Percentiles rank a stretch among this genome's conserved stretches.
Conservation (phyloP, 371 early-diverging fungal genomes). For the Blastocladiella emersonii region DNA sequence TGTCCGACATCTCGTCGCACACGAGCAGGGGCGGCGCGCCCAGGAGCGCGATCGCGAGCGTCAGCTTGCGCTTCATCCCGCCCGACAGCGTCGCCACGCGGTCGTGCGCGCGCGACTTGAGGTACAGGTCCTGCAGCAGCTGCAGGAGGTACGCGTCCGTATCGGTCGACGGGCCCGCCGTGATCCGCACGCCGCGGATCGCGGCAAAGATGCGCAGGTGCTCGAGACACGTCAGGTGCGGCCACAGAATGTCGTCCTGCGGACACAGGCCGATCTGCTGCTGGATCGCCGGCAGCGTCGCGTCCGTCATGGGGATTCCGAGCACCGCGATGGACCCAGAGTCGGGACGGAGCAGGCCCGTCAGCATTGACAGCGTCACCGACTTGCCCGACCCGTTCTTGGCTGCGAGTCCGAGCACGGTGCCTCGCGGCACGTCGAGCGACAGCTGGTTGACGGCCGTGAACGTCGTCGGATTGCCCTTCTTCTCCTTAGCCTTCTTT, state of each 20-base stretch:
- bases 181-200: slow-evolving; percentile 39
- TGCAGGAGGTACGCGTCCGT: slow-evolving; percentile 34
- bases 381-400: slow-evolving; percentile 41
- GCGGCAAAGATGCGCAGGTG: slow-evolving; percentile 23
- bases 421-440: neutral
- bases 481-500: no score
- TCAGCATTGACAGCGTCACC: slow-evolving; percentile 36
- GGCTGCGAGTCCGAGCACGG: neutral
- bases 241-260: slow-evolving; percentile 34
- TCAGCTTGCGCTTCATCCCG: slow-evolving; percentile 61
- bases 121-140: slow-evolving; percentile 28
- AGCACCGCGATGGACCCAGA: slow-evolving; percentile 17
- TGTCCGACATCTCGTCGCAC: slow-evolving; percentile 55
- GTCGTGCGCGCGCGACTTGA: slow-evolving; percentile 33
- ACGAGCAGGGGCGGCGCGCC: slow-evolving; percentile 59
- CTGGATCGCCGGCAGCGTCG: slow-evolving; percentile 15
- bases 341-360: slow-evolving; percentile 23
- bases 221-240: slow-evolving; percentile 17
- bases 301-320: slow-evolving; percentile 18
- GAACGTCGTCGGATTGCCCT: no score
- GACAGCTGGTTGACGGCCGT: no score
- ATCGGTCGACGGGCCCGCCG: neutral
- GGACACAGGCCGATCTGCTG: slow-evolving; percentile 24
- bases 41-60: slow-evolving; percentile 55
- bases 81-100: slow-evolving; percentile 45